A percentile compares a stretch with the other conserved stretches of the same genome.
Conservation (phyloP, 805 yeast species). For the Saccharomycopsis capsularis region DNA sequence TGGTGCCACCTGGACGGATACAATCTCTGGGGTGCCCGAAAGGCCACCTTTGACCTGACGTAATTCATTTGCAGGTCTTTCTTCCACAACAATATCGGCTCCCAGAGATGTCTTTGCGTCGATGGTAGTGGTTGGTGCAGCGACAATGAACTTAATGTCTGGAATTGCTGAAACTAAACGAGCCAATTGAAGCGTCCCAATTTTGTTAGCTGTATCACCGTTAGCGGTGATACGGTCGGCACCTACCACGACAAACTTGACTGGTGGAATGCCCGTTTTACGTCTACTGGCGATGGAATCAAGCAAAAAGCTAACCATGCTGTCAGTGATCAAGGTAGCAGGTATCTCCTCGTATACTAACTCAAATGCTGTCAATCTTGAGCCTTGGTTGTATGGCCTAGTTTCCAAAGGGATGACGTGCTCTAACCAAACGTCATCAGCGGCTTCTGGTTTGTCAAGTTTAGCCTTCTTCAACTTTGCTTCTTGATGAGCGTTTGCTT, state of each 20-base stretch:
- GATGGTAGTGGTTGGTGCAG: conserved; percentile 91
- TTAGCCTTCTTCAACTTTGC: neutral
- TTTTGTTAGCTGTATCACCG: conserved; percentile 95
- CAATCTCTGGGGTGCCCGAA: conserved; percentile 25
- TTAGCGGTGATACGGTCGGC: conserved; percentile 90
- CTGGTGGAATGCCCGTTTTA: conserved; percentile 41
- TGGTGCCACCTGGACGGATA: conserved; percentile 75
- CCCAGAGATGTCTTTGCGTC: conserved; percentile 65
- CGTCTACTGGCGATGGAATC: conserved; percentile 28
- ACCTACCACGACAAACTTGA: conserved; percentile 85
- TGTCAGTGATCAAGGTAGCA: conserved; percentile 81
- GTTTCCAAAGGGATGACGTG: conserved; percentile 89
- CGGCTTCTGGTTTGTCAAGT: neutral
- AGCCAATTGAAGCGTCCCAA: conserved; percentile 89
- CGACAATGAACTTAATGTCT: conserved; percentile 79
- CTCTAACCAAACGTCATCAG: conserved; percentile 42
- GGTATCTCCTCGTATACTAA: conserved; percentile 81
- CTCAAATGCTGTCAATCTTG: conserved; percentile 87
- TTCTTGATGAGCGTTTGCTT: conserved; percentile 7
- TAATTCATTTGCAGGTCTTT: conserved; percentile 76
- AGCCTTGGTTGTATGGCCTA: conserved; percentile 95
- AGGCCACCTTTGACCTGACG: conserved; percentile 68
- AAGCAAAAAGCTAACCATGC: conserved; percentile 79
- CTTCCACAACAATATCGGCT: conserved; percentile 74
- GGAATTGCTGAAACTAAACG: conserved; percentile 56